A percentile compares a stretch with the other conserved stretches of the same genome.
Evolutionary conservation across 257 asterid species (phyloP).

Genomic region (Primulina eburnea): DNA sequence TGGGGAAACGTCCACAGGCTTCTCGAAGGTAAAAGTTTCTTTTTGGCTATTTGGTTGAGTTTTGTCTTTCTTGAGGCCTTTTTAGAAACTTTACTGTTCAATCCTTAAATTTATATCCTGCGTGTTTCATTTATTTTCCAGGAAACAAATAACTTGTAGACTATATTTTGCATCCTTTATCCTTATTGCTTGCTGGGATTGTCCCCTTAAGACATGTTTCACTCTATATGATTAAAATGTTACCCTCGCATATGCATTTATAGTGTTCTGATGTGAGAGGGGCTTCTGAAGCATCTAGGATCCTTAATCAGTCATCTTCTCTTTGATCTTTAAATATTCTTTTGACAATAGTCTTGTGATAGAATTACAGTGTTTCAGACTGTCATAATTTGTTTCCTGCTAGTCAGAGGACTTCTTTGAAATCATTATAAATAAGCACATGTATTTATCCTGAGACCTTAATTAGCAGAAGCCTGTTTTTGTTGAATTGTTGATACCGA

Average conservation of each 20-base stretch:
- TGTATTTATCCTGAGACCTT: background rate
- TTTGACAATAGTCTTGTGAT: background rate
- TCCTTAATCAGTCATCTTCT: background rate
- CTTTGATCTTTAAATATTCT: background rate
- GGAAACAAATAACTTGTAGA: background rate
- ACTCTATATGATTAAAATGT: background rate
- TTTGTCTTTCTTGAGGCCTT: background rate
- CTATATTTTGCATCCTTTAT: background rate
- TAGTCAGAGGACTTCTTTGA: background rate
- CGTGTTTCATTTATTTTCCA: too few relatives aligned
- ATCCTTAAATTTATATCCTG: background rate
- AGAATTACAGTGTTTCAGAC: background rate
- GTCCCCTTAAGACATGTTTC: background rate
- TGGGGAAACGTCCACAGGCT: slow-evolving; percentile 33
- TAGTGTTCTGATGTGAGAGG: background rate
- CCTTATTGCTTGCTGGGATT: background rate
- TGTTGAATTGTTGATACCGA: background rate
- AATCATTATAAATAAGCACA: background rate
- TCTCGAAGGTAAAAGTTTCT: slow-evolving; percentile 42
- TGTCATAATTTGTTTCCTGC: background rate
- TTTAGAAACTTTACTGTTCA: background rate
- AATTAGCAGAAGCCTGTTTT: background rate
- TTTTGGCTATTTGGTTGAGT: background rate
- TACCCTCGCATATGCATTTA: background rate
- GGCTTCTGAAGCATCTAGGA: background rate